phyloP scores from a whole-genome alignment of 495 filamentous ascomycete genomes.

The Aspergillus biplanus region DNA sequence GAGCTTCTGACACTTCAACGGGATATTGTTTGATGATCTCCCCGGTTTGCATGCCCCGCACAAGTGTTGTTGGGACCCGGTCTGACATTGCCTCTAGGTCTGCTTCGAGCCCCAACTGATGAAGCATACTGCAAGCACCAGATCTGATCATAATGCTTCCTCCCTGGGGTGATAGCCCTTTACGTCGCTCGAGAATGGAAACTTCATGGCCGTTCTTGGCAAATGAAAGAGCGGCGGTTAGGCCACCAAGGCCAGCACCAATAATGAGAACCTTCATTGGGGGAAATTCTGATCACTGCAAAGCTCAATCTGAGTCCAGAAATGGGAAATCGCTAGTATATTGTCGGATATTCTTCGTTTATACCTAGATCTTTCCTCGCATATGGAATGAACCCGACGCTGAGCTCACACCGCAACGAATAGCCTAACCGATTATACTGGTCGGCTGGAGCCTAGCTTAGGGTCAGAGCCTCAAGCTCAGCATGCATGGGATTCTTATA shows the following conservation, averaged over 20 bases:
- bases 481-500: no score
- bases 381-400: no score
- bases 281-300: not conserved
- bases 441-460: no score
- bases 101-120: not conserved
- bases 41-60: not conserved
- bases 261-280: constrained; percentile 4
- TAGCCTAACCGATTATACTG: no score
- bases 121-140: constrained; percentile 5
- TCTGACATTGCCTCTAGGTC: constrained; percentile 2
- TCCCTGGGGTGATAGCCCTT: not conserved
- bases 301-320: no score
- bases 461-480: no score
- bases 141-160: constrained; percentile 8
- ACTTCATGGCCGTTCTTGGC: not conserved
- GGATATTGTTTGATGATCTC: constrained; percentile 4
- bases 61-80: not conserved
- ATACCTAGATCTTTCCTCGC: no score
- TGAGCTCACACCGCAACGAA: no score
- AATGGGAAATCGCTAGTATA: no score
- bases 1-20: not conserved
- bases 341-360: no score
- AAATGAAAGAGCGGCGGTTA: not conserved
- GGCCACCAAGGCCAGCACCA: not conserved
- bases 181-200: not conserved